These are phyloP conservation scores for Salix viminalis DNA, from an alignment of 345 rosid genomes.

Conservation along the genomic window DNA sequence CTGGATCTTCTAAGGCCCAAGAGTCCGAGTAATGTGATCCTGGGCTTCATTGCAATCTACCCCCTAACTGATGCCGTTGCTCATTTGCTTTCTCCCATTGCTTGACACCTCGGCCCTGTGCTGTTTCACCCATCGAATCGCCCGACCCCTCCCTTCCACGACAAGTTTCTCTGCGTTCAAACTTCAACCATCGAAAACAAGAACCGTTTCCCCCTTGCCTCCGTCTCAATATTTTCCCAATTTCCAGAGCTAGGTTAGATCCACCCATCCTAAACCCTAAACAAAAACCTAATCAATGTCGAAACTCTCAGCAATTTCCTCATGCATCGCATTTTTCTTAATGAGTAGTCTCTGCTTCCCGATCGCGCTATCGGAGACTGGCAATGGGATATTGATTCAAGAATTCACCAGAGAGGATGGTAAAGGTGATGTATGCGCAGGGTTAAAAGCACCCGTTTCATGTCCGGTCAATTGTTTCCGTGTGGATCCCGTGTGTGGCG, in stretches of 20 bases:
- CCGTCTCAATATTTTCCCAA: background rate
- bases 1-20: no score
- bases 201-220: background rate
- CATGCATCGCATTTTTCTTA: background rate
- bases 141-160: background rate
- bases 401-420: slow-evolving; percentile 32
- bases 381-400: slow-evolving; percentile 18
- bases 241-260: slow-evolving; percentile 1
- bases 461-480: slow-evolving; percentile 87
- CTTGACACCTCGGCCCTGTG: background rate
- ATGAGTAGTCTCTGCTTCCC: background rate
- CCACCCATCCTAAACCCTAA: background rate
- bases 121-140: background rate
- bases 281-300: background rate
- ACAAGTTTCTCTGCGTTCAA: background rate
- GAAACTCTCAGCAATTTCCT: background rate
- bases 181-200: background rate
- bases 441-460: slow-evolving; percentile 34
- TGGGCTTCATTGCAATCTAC: no score
- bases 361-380: slow-evolving; percentile 24
- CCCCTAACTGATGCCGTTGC: no score
- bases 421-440: slow-evolving; percentile 35
- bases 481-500: slow-evolving; percentile 86
- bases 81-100: no score
- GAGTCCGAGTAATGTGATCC: no score